These are phyloP conservation scores for Elaeis oleifera DNA, from an alignment of 202 grass and related monocot genomes.

Conservation along the genomic window DNA sequence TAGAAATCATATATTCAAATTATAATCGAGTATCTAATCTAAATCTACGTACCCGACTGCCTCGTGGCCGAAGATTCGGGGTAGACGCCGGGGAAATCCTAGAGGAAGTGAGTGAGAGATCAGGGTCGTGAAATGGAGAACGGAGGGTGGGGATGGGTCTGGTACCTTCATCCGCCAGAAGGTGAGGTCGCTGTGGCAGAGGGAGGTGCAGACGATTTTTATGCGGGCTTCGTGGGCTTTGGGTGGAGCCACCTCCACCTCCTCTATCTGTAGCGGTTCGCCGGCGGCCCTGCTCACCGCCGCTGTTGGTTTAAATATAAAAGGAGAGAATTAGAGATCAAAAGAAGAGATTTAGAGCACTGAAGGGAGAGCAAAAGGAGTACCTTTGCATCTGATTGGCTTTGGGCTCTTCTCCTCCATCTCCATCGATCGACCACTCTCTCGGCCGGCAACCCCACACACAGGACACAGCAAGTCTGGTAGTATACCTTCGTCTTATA, in stretches of 20 bases:
- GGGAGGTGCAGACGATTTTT: slow-evolving; percentile 73
- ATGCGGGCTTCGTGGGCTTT: slow-evolving; percentile 57
- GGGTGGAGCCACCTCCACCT: slow-evolving; percentile 70
- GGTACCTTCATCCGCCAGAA: slow-evolving; percentile 76
- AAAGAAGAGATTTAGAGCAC: background rate
- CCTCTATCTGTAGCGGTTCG: slow-evolving; percentile 59
- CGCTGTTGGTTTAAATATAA: slow-evolving; percentile 27
- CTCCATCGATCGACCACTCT: background rate
- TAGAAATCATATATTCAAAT: background rate
- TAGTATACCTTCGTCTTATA: no score
- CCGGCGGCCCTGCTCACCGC: slow-evolving; percentile 71
- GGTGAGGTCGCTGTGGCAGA: slow-evolving; percentile 84
- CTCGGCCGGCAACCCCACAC: no score
- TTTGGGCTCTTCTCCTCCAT: slow-evolving; percentile 24
- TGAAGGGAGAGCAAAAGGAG: background rate
- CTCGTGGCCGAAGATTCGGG: slow-evolving; percentile 76
- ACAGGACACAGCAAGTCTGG: no score
- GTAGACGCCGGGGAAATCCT: slow-evolving; percentile 44
- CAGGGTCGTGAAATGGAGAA: background rate
- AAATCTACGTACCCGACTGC: slow-evolving; percentile 53
- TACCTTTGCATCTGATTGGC: slow-evolving; percentile 79
- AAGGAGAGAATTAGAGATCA: background rate
- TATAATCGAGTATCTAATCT: background rate
- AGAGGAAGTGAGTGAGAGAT: background rate
- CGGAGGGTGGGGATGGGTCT: slow-evolving; percentile 4